Base-by-base conservation (phyloP, 176 grass and related monocot genomes). In the Rhipidocladum racemiflorum region DNA sequence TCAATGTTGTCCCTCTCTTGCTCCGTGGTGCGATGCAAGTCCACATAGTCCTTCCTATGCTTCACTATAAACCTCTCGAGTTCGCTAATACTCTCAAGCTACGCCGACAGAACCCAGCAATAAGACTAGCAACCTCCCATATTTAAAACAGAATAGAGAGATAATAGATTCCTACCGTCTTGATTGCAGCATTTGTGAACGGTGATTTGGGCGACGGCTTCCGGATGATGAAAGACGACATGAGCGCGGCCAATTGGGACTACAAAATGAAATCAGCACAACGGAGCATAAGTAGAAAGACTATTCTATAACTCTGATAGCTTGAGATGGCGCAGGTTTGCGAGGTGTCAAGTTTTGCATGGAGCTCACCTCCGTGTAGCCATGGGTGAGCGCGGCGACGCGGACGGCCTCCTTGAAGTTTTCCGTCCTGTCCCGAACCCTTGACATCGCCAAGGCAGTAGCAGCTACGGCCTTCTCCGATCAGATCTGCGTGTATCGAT, bases 1-100 rank as follows among this genome's bases (percentile, higher is more conserved):
- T 99, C 96, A 87, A 99, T 99, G 64, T 70, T 95, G 77, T 99
- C 92, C 88, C 92, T 90, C 81, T 95, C 92, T 81, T 93, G 96
- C 54, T 99, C 92, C 5, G 96, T 99, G 14, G 85, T 95, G 86
- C 92, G 90, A 86, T 88, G 88, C 82, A 93, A 84, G 76, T 99
- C 92, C 49, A 91, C 88, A 60, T 99, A 99, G 80, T 93, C 96
- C 74, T 92, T 95, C 63, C 85, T 86, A 46, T 95, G 92, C 85
- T 95, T 95, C 59, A 90, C 60, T 70, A 98, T 93, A 48, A 95
- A 99, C 27, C 59, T 87, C 81, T 99, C 87, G 20, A 99, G 85
- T 45, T 99, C 92, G 72, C 75, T 88, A 27, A 93, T 91, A 72
- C 89, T 98, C 85, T 87, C 87, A 83, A 95, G 92, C 96, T 95